These are phyloP conservation scores for Pueraria montana DNA, from an alignment of 306 rosid species.

Conservation along the genomic window DNA sequence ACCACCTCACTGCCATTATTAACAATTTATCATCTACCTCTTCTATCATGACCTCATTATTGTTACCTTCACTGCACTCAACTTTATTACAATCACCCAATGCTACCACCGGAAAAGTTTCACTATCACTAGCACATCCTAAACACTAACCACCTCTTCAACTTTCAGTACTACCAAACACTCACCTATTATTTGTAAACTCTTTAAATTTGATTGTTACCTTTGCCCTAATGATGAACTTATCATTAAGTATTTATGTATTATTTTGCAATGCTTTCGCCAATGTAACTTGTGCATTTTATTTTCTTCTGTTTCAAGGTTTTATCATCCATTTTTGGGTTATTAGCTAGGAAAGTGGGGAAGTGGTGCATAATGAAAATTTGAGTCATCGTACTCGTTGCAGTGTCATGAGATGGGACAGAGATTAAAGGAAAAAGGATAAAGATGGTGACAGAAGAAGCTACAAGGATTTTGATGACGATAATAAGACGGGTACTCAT, in stretches of 20 bases:
- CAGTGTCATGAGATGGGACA: not conserved
- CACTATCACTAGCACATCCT: constrained; percentile 42
- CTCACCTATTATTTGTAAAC: constrained; percentile 36
- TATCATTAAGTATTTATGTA: not conserved
- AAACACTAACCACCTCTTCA: constrained; percentile 42
- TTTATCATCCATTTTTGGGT: not conserved
- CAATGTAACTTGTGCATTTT: not conserved
- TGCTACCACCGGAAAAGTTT: constrained; percentile 10
- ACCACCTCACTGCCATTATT: constrained; percentile 35
- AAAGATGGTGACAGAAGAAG: not conserved
- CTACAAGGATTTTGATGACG: not conserved
- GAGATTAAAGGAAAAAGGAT: not conserved
- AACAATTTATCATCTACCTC: constrained; percentile 2
- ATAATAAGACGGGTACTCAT: not conserved
- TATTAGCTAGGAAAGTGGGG: not conserved
- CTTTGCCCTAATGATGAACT: constrained; percentile 28
- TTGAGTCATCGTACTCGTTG: not conserved
- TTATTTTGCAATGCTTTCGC: constrained; percentile 7
- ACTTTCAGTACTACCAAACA: constrained; percentile 44
- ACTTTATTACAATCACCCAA: constrained; percentile 40
- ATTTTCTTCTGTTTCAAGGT: not conserved
- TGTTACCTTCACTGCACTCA: constrained; percentile 47
- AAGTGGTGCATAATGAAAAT: not conserved
- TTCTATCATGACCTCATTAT: constrained; percentile 30
- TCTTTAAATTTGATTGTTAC: constrained; percentile 50